These are phyloP conservation scores for Trichosphaerium sp. DNA, from an alignment of 78 protist genomes.

Conservation along the genomic window DNA sequence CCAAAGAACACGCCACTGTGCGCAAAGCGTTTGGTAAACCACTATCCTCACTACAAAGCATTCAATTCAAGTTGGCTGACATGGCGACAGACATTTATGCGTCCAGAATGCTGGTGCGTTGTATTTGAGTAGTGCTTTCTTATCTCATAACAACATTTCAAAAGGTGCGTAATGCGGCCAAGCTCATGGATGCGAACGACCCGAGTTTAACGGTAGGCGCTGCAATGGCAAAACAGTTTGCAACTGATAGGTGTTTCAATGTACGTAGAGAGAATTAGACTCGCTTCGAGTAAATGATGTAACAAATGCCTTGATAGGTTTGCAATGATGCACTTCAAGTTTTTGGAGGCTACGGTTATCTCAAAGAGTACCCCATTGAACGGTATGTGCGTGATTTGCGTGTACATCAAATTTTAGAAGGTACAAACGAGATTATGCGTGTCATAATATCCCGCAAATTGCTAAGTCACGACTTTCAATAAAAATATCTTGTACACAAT, in stretches of 20 bases:
- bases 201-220: slow-evolving; percentile 35
- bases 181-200: slow-evolving; percentile 18
- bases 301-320: no score
- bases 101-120: slow-evolving; percentile 60
- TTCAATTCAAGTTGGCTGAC: slow-evolving; percentile 77
- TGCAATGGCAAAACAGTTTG: slow-evolving; percentile 85
- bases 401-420: slow-evolving; percentile 91
- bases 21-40: slow-evolving; percentile 69
- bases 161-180: slow-evolving; percentile 32
- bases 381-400: slow-evolving; percentile 80
- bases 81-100: slow-evolving; percentile 66
- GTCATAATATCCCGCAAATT: slow-evolving; percentile 18
- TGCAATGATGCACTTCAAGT: slow-evolving; percentile 77
- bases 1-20: slow-evolving; percentile 47
- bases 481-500: no score
- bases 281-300: no score
- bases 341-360: slow-evolving; percentile 89
- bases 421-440: slow-evolving; percentile 50
- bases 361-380: slow-evolving; percentile 73
- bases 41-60: slow-evolving; percentile 48
- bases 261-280: no score
- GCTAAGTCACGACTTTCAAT: no score
- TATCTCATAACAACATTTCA: no score
- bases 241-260: slow-evolving; percentile 62
- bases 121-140: no score